Conservation (phyloP, 768 basidiomycete species). For the Trametes maxima region DNA sequence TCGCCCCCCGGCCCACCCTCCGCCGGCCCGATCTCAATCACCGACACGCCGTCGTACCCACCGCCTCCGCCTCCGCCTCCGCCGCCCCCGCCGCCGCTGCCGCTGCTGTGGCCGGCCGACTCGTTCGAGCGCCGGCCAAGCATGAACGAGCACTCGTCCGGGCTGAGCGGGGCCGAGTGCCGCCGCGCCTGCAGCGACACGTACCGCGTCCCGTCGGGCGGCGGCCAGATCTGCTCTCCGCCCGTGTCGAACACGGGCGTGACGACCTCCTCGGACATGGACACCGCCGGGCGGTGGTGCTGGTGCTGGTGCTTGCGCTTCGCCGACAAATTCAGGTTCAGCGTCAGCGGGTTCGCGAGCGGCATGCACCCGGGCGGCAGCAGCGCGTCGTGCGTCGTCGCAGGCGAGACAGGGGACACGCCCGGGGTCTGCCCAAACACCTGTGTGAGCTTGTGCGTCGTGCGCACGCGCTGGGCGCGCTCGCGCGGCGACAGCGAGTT, state of each 20-base stretch:
- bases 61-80: background rate
- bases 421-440: slow-evolving; percentile 72
- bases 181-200: slow-evolving; percentile 42
- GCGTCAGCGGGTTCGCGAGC: slow-evolving; percentile 14
- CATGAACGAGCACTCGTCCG: slow-evolving; percentile 44
- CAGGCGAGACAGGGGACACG: slow-evolving; percentile 6
- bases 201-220: slow-evolving; percentile 34
- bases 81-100: slow-evolving; percentile 3
- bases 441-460: slow-evolving; percentile 77
- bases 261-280: slow-evolving; percentile 29
- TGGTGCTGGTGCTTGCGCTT: slow-evolving; percentile 30
- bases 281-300: slow-evolving; percentile 29
- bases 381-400: slow-evolving; percentile 16
- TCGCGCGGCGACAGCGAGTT: slow-evolving; percentile 66
- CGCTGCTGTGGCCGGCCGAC: background rate
- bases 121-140: slow-evolving; percentile 8
- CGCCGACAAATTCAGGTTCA: slow-evolving; percentile 8
- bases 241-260: slow-evolving; percentile 16
- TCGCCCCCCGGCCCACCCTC: slow-evolving; percentile 22
- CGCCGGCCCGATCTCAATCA: slow-evolving; percentile 29
- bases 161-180: slow-evolving; percentile 57
- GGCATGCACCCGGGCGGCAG: slow-evolving; percentile 24
- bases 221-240: slow-evolving; percentile 35
- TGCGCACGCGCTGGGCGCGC: slow-evolving; percentile 71
- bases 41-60: background rate